Evolutionary conservation across 192 early-diverging fungal genomes (phyloP).

Genomic region (Linnemannia hyalina): DNA sequence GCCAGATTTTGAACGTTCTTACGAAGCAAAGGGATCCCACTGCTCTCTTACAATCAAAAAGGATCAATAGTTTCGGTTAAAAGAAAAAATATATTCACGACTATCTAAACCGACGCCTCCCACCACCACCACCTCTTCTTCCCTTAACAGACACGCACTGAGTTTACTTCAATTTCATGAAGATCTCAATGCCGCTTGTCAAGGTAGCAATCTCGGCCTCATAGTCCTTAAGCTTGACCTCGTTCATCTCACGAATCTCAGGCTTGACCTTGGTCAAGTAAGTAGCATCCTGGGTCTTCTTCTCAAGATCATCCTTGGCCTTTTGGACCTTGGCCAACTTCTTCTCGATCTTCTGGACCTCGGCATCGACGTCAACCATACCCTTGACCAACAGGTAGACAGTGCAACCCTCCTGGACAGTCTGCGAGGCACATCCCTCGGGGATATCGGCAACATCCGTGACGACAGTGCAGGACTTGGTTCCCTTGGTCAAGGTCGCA

Average conservation of each 20-base stretch:
- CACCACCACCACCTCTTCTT: too few species aligned
- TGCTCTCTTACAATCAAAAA: too few species aligned
- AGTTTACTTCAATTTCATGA: constrained; percentile 69
- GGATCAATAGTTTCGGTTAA: too few species aligned
- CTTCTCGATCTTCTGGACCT: constrained; percentile 84
- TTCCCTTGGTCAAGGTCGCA: constrained; percentile 79
- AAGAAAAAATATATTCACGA: too few species aligned
- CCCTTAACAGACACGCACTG: background rate
- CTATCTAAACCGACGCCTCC: too few species aligned
- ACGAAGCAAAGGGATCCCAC: too few species aligned
- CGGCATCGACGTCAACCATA: constrained; percentile 84
- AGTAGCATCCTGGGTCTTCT: constrained; percentile 75
- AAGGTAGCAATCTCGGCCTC: constrained; percentile 84
- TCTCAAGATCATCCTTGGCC: constrained; percentile 67
- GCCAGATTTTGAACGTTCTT: too few species aligned
- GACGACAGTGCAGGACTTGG: constrained; percentile 75
- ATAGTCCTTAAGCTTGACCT: constrained; percentile 76
- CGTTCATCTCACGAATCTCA: constrained; percentile 80
- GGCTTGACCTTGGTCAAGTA: constrained; percentile 79
- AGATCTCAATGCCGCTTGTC: constrained; percentile 74
- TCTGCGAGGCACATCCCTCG: constrained; percentile 82
- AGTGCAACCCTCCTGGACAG: constrained; percentile 77
- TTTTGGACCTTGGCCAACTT: constrained; percentile 79
- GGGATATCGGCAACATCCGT: constrained; percentile 69
- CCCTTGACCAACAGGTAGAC: constrained; percentile 84